phyloP scores from a whole-genome alignment of 2,329 filamentous ascomycete species.

The Fusarium irregulare region DNA sequence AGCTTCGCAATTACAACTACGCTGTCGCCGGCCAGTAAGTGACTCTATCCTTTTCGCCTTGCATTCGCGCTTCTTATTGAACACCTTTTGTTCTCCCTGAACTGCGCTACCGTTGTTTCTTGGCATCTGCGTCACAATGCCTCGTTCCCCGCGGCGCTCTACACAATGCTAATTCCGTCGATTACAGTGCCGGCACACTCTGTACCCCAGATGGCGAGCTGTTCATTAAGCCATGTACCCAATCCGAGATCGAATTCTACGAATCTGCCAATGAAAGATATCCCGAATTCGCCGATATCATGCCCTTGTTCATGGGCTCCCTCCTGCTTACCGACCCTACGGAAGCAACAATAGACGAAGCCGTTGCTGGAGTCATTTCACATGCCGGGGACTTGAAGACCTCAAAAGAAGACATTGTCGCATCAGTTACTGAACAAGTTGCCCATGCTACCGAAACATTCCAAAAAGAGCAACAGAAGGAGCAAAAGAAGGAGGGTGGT shows the following conservation, averaged over 20 bases:
- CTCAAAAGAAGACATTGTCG: slow-evolving; percentile 50
- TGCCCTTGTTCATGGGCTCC: slow-evolving; percentile 87
- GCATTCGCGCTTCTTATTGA: slow-evolving; percentile 6
- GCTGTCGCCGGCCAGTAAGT: slow-evolving; percentile 89
- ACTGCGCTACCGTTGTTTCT: slow-evolving; percentile 5
- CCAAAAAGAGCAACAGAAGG: neutral
- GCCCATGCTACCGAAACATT: slow-evolving; percentile 29
- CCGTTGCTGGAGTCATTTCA: slow-evolving; percentile 58
- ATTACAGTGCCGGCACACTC: slow-evolving; percentile 84
- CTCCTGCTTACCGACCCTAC: slow-evolving; percentile 73
- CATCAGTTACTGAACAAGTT: slow-evolving; percentile 50
- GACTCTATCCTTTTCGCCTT: slow-evolving; percentile 18
- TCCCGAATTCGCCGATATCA: slow-evolving; percentile 79
- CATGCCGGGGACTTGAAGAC: slow-evolving; percentile 50
- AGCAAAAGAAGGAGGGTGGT: slow-evolving; percentile 33
- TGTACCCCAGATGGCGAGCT: slow-evolving; percentile 85
- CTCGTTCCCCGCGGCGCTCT: slow-evolving; percentile 12
- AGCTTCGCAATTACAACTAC: slow-evolving; percentile 76
- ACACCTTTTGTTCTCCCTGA: slow-evolving; percentile 3
- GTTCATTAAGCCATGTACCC: slow-evolving; percentile 93
- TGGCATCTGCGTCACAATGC: slow-evolving; percentile 31
- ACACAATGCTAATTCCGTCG: slow-evolving; percentile 29
- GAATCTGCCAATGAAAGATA: slow-evolving; percentile 74
- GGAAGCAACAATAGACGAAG: slow-evolving; percentile 61
- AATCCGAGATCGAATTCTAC: slow-evolving; percentile 90